A percentile compares a stretch with the other conserved stretches of the same genome.
These are phyloP conservation scores for Colletotrichum lindemuthianum DNA, from an alignment of 2,329 filamentous ascomycete genomes.

Conservation along the genomic window DNA sequence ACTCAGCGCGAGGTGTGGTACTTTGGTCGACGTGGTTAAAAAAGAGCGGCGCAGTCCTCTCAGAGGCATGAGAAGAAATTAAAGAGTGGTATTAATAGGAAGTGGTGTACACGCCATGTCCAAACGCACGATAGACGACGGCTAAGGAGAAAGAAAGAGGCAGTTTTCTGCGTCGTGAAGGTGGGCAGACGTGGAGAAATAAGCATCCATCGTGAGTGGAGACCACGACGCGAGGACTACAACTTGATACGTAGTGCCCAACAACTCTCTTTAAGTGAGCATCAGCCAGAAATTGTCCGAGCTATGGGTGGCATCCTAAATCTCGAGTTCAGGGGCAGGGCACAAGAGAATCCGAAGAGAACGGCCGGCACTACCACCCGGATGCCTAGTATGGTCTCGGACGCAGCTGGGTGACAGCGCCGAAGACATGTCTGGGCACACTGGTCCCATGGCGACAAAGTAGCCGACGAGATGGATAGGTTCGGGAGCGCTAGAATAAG, in stretches of 20 bases:
- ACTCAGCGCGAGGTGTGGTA: not conserved
- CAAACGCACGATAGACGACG: not conserved
- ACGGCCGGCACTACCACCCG: constrained; percentile 16
- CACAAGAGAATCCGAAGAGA: constrained; percentile 26
- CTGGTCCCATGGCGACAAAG: too few species aligned
- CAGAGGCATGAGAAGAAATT: constrained; percentile 24
- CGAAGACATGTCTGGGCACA: not conserved
- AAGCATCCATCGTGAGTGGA: constrained; percentile 24
- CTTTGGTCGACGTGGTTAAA: not conserved
- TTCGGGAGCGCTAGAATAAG: too few species aligned
- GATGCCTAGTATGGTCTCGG: constrained; percentile 20
- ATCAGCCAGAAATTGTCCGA: constrained; percentile 17
- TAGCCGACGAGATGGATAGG: too few species aligned
- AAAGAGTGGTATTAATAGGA: constrained; percentile 16
- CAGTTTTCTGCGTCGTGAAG: not conserved
- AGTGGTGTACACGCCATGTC: not conserved
- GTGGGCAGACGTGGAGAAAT: constrained; percentile 29
- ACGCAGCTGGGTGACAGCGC: constrained; percentile 18
- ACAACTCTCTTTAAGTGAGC: constrained; percentile 15
- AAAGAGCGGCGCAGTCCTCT: constrained; percentile 26
- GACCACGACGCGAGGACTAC: constrained; percentile 19
- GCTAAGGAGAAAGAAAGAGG: not conserved
- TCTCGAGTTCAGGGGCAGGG: constrained; percentile 18
- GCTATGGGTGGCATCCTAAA: constrained; percentile 20
- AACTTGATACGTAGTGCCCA: constrained; percentile 24